Base-by-base conservation (phyloP, 2,329 filamentous ascomycete genomes). In the Trichoderma cornu-damae region DNA sequence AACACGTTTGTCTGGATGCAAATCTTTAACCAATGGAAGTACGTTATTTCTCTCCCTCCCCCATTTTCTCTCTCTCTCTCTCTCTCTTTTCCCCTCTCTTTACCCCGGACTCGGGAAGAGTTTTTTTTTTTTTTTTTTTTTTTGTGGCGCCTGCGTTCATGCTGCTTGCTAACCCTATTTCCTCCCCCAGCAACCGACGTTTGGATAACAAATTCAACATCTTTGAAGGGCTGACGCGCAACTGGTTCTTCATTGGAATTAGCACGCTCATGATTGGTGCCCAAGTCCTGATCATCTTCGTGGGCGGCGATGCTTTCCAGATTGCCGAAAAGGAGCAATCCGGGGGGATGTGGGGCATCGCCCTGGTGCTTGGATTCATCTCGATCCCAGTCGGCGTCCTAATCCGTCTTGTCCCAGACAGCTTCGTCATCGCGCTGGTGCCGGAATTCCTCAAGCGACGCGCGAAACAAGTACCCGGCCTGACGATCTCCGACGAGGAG, bases 1-100 rank as follows among this genome's bases (percentile, higher is more conserved):
- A 97, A 97, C 77, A 94, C 90, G 0, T 97, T 97, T 69, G 93
- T 96, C 53, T 97, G 93, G 93, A 96, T 97, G 92, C 93, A 97
- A 67, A 95, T 97, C 65, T 97, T 97, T 78, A 97, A 97, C 73
- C 88, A 96, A 69, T 89, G 95, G 82, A 97, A 97, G 83, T 86
- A 79, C 82, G 83, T 84, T n/a, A n/a, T n/a, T n/a, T 61, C 7
- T 26, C 12, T 14, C 12, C 11, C 26, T 3, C 24, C 6, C 5
- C 16, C n/a, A n/a, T n/a, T n/a, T n/a, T n/a, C n/a, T n/a, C n/a
- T n/a, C n/a, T n/a, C n/a, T n/a, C n/a, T n/a, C n/a, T n/a, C n/a
- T n/a, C n/a, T n/a, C n/a, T n/a, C n/a, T n/a, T n/a, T n/a, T n/a
- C n/a, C n/a, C n/a, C n/a, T n/a, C n/a, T n/a, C n/a, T n/a, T n/a